A percentile compares a stretch with the other conserved stretches of the same genome.
Conservation (phyloP, 2,329 filamentous ascomycete genomes). For the Curvularia eragrostidis region DNA sequence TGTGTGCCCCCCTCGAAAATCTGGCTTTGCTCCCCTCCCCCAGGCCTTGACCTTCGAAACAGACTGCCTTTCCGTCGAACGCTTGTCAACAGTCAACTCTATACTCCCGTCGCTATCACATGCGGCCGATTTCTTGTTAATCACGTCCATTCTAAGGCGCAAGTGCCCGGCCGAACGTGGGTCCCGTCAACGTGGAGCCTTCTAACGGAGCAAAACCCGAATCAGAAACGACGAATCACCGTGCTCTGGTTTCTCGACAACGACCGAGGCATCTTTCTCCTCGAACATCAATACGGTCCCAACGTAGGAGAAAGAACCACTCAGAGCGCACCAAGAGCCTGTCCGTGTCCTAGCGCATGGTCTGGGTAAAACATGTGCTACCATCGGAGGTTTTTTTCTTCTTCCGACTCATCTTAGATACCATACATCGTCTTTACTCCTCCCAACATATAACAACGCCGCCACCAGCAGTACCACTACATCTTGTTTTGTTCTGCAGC, state of each 20-base stretch:
- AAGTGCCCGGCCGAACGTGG: background rate
- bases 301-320: conserved; percentile 9
- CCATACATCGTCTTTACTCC: background rate
- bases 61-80: background rate
- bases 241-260: conserved; percentile 6
- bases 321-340: conserved; percentile 17
- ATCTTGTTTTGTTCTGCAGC: background rate
- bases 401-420: conserved; percentile 12
- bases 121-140: background rate
- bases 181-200: conserved; percentile 12
- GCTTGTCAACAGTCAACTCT: background rate
- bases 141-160: conserved; percentile 8
- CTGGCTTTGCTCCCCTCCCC: background rate
- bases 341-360: conserved; percentile 21
- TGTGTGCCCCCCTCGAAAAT: background rate
- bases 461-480: background rate
- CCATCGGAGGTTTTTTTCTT: conserved; percentile 3
- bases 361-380: conserved; percentile 16
- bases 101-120: background rate
- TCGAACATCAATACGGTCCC: conserved; percentile 17
- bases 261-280: conserved; percentile 32
- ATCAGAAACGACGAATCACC: conserved; percentile 23
- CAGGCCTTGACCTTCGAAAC: background rate
- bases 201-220: conserved; percentile 5
- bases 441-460: background rate